Evolutionary conservation across 2,329 filamentous ascomycete genomes (phyloP).

Genomic region (Penicillium crustosum): DNA sequence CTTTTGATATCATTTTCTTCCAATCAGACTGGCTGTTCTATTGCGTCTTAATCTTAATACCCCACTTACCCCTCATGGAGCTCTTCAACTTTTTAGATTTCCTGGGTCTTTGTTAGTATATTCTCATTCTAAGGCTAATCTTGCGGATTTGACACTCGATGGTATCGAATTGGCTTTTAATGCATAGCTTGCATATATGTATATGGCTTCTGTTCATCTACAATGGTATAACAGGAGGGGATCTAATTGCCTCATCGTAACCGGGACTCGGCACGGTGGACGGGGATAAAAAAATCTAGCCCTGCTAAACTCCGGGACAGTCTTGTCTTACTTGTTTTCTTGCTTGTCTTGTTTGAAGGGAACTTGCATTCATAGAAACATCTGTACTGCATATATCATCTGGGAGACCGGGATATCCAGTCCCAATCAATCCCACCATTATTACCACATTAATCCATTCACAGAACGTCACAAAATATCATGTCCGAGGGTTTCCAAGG

Average conservation of each 20-base stretch:
- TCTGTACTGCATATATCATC: slow-evolving; percentile 1
- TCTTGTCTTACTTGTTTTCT: not conserved
- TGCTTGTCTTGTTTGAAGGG: not conserved
- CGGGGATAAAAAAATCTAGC: not conserved
- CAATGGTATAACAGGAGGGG: not conserved
- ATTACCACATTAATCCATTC: slow-evolving; percentile 9
- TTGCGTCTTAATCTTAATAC: not conserved
- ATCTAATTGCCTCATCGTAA: not conserved
- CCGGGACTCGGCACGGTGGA: not conserved
- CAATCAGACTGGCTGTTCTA: not conserved
- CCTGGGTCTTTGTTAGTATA: not conserved
- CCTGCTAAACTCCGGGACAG: not conserved
- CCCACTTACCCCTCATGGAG: slow-evolving; percentile 14
- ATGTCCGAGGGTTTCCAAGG: not conserved
- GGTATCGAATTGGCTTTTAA: not conserved
- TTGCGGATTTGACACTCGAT: not conserved
- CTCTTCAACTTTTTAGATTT: not conserved
- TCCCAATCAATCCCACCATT: not conserved
- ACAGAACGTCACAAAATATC: not conserved
- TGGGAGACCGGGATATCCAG: not conserved
- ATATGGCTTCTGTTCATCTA: not conserved
- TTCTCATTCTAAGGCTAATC: not conserved
- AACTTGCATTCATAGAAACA: not conserved
- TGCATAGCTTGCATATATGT: not conserved
- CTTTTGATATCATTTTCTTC: not conserved